phyloP scores from a whole-genome alignment of 2,329 filamentous ascomycete species.

The Diaporthe vaccinii region DNA sequence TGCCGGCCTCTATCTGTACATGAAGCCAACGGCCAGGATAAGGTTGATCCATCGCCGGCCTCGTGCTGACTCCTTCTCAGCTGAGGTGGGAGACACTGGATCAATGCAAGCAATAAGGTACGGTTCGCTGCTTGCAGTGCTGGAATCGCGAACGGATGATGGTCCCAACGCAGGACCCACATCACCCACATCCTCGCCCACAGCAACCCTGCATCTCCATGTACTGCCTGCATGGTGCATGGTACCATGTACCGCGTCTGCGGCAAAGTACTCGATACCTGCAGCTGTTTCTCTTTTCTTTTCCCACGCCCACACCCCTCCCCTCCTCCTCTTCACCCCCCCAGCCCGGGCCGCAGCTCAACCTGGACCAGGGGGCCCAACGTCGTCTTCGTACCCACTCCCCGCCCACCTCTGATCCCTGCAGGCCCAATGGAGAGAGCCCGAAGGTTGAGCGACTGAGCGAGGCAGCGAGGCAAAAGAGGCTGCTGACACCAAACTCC shows the following conservation, averaged over 20 bases:
- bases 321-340: not conserved
- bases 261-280: slow-evolving; percentile 23
- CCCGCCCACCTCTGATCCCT: slow-evolving; percentile 33
- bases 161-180: slow-evolving; percentile 34
- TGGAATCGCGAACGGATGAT: slow-evolving; percentile 34
- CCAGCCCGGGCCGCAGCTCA: slow-evolving; percentile 22
- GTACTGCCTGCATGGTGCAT: slow-evolving; percentile 7
- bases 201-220: slow-evolving; percentile 32
- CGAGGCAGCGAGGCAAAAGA: slow-evolving; percentile 36
- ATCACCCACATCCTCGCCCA: slow-evolving; percentile 17
- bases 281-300: slow-evolving; percentile 13
- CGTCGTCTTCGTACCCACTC: slow-evolving; percentile 37
- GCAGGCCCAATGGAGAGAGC: slow-evolving; percentile 34
- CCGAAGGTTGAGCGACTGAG: slow-evolving; percentile 32
- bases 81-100: slow-evolving; percentile 29
- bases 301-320: not conserved
- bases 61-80: slow-evolving; percentile 28
- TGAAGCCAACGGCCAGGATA: not conserved
- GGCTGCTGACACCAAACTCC: slow-evolving; percentile 34
- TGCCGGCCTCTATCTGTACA: not conserved
- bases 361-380: slow-evolving; percentile 37
- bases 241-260: slow-evolving; percentile 2
- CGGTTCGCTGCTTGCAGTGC: slow-evolving; percentile 8
- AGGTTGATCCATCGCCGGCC: slow-evolving; percentile 19
- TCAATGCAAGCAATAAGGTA: slow-evolving; percentile 34